Percentiles rank a stretch among this genome's conserved stretches.
Evolutionary conservation across 192 early-diverging fungal species (phyloP).

Genomic region (Cladochytrium replicatum): DNA sequence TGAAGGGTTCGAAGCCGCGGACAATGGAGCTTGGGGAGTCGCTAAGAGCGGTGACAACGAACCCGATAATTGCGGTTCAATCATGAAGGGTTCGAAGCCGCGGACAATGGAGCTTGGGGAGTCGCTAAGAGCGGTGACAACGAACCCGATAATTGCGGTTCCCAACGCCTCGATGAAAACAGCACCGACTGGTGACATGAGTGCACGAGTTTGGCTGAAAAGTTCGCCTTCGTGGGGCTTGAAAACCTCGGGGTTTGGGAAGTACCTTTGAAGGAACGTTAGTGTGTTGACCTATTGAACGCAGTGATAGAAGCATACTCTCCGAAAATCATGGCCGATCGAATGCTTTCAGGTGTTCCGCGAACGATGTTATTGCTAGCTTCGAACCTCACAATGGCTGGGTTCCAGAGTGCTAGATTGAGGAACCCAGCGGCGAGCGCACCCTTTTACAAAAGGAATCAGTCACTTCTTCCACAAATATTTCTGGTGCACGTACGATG

Average conservation of each 20-base stretch:
- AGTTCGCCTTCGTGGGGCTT: background rate
- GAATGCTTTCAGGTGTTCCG: conserved; percentile 9
- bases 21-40: conserved; percentile 6
- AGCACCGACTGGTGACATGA: conserved; percentile 2
- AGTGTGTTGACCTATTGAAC: background rate
- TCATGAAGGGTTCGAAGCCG: conserved; percentile 1
- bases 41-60: conserved; percentile 3
- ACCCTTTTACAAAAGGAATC: conserved; percentile 6
- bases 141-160: conserved; percentile 10
- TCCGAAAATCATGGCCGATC: conserved; percentile 18
- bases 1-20: conserved; percentile 5
- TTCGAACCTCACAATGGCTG: conserved; percentile 8
- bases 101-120: conserved; percentile 6
- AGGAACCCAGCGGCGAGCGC: conserved; percentile 17
- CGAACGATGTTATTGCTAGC: conserved; percentile 9
- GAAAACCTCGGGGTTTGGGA: conserved; percentile 8
- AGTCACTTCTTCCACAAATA: background rate
- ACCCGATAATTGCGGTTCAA: conserved; percentile 16
- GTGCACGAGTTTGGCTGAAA: background rate
- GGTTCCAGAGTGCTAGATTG: conserved; percentile 11
- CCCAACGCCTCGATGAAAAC: conserved; percentile 12
- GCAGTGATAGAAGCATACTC: conserved; percentile 3
- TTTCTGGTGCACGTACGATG: background rate
- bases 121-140: conserved; percentile 12
- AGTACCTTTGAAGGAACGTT: conserved; percentile 1